A percentile compares a stretch with the other conserved stretches of the same genome.
Conservation (phyloP, 208 protist species). For the Plasmodiophora brassicae region DNA sequence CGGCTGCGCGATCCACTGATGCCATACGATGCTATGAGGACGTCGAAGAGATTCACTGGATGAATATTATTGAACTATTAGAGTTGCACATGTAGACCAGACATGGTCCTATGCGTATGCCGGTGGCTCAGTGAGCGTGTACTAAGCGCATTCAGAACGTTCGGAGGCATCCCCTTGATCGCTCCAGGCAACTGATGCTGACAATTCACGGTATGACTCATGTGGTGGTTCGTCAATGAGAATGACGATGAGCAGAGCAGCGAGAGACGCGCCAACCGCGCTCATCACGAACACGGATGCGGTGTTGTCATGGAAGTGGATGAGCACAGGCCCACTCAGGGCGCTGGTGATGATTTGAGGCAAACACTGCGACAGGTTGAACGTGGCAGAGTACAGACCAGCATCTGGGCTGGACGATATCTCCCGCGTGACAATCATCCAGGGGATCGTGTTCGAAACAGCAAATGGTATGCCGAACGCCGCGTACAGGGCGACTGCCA, state of each 20-base stretch:
- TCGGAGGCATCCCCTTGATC: too few relatives aligned
- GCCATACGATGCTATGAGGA: background rate
- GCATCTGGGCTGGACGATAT: background rate
- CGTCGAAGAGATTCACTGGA: background rate
- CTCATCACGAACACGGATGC: conserved; percentile 20
- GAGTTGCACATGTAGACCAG: too few relatives aligned
- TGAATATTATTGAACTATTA: too few relatives aligned
- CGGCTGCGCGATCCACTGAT: background rate
- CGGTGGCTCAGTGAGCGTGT: too few relatives aligned
- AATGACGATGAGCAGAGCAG: background rate
- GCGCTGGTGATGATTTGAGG: conserved; percentile 20
- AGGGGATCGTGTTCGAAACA: background rate
- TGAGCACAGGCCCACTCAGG: background rate
- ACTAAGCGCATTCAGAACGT: too few relatives aligned
- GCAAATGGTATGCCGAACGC: background rate
- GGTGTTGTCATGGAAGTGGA: background rate
- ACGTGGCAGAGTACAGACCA: background rate
- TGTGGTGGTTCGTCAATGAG: background rate
- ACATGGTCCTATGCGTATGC: too few relatives aligned
- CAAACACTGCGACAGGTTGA: conserved; percentile 15
- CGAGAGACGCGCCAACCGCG: background rate
- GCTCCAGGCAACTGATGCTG: too few relatives aligned
- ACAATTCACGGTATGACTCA: too few relatives aligned
- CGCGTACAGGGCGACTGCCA: background rate
- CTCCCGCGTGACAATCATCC: conserved; percentile 14